A percentile compares a stretch with the other conserved stretches of the same genome.
Conservation (phyloP, 2,329 filamentous ascomycete species). For the Exophiala xenobiotica region DNA sequence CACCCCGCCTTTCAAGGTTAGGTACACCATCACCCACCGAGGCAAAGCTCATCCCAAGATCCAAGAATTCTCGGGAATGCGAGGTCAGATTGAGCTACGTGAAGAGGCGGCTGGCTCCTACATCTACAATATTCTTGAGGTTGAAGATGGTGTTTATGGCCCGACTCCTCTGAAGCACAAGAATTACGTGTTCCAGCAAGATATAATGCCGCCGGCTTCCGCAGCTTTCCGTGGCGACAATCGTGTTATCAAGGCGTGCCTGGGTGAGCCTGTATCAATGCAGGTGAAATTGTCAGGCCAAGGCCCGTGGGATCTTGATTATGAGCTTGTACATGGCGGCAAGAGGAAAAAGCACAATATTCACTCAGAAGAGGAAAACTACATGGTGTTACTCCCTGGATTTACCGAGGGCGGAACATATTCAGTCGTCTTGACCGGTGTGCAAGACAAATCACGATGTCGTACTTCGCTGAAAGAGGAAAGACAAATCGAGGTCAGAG, state of each 20-base stretch:
- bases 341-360: conserved; percentile 71
- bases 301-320: conserved; percentile 83
- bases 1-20: conserved; percentile 84
- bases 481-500: conserved; percentile 78
- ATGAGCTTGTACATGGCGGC: conserved; percentile 87
- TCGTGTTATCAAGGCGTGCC: conserved; percentile 66
- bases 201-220: conserved; percentile 88
- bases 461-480: conserved; percentile 83
- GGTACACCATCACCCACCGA: conserved; percentile 70
- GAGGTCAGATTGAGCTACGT: conserved; percentile 80
- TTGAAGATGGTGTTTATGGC: conserved; percentile 80
- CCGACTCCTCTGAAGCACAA: conserved; percentile 61
- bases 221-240: conserved; percentile 64
- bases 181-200: conserved; percentile 71
- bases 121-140: conserved; percentile 77
- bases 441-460: conserved; percentile 84
- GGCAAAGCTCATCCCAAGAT: conserved; percentile 52
- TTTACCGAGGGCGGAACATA: conserved; percentile 86
- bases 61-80: conserved; percentile 65
- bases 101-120: conserved; percentile 81
- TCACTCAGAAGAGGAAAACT: conserved; percentile 61
- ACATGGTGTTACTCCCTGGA: conserved; percentile 72
- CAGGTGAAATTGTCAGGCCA: conserved; percentile 77
- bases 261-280: conserved; percentile 75
- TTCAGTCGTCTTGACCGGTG: conserved; percentile 76